A percentile compares a stretch with the other conserved stretches of the same genome.
Evolutionary conservation across 192 early-diverging fungal genomes (phyloP).

Genomic region (Globomyces pollinis-pini): DNA sequence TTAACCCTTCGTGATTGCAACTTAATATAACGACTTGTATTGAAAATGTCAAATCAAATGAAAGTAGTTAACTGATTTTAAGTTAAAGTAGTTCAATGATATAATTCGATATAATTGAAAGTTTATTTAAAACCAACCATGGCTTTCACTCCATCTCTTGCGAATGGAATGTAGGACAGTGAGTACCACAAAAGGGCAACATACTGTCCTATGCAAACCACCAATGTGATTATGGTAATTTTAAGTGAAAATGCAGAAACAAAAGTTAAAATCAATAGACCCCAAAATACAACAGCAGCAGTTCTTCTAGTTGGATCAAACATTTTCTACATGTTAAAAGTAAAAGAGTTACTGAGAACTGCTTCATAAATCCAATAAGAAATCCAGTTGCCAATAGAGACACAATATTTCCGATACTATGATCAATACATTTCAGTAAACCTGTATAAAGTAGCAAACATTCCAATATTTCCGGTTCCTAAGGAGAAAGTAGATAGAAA

Average conservation of each 20-base stretch:
- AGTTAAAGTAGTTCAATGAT: too few species aligned
- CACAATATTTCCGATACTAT: slow-evolving; percentile 80
- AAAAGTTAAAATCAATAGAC: slow-evolving; percentile 61
- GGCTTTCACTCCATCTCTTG: slow-evolving; percentile 46
- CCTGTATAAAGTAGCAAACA: slow-evolving; percentile 90
- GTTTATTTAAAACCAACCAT: slow-evolving; percentile 4
- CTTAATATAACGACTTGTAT: too few species aligned
- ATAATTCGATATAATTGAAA: too few species aligned
- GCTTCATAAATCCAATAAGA: slow-evolving; percentile 76
- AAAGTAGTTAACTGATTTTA: too few species aligned
- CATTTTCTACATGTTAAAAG: slow-evolving; percentile 35
- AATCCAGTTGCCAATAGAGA: slow-evolving; percentile 83
- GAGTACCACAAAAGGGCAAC: slow-evolving; percentile 71
- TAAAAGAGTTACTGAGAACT: slow-evolving; percentile 57
- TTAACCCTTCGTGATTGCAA: too few species aligned
- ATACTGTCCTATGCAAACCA: slow-evolving; percentile 81
- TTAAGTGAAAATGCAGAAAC: slow-evolving; percentile 62
- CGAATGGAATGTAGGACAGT: slow-evolving; percentile 81
- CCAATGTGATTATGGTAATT: slow-evolving; percentile 60
- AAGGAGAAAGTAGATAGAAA: slow-evolving; percentile 60
- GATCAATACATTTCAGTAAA: too few species aligned
- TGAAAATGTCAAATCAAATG: too few species aligned
- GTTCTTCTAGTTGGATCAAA: slow-evolving; percentile 59
- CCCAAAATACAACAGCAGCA: slow-evolving; percentile 66
- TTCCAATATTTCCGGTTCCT: slow-evolving; percentile 46